Conservation (phyloP, 768 basidiomycete species). For the Pisolithus albus region DNA sequence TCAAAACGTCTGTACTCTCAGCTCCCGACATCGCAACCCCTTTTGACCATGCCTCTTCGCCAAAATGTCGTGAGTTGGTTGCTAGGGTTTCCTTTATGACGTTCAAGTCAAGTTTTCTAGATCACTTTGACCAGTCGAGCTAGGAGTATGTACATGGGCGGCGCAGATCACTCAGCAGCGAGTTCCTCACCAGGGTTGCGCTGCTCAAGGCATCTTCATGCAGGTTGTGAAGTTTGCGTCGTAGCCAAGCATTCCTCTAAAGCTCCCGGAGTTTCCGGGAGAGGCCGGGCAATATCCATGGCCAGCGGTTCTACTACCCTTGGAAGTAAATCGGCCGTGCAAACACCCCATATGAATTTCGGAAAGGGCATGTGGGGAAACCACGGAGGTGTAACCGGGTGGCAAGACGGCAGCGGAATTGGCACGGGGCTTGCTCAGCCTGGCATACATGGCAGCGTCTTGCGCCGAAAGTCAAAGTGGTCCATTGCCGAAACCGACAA, state of each 20-base stretch:
- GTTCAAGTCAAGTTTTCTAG: slow-evolving; percentile 3
- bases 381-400: slow-evolving; percentile 51
- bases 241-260: slow-evolving; percentile 41
- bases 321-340: slow-evolving; percentile 22
- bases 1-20: slow-evolving; percentile 4
- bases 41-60: slow-evolving; percentile 6
- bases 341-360: slow-evolving; percentile 14
- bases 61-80: slow-evolving; percentile 9
- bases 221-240: slow-evolving; percentile 72
- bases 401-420: slow-evolving; percentile 70
- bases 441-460: slow-evolving; percentile 47
- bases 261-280: slow-evolving; percentile 19
- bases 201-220: slow-evolving; percentile 68
- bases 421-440: slow-evolving; percentile 62
- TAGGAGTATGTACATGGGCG: slow-evolving; percentile 48
- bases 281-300: slow-evolving; percentile 9
- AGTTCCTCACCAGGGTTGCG: slow-evolving; percentile 58
- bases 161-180: slow-evolving; percentile 54
- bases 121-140: slow-evolving; percentile 34
- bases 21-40: slow-evolving; percentile 1
- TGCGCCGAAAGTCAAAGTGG: slow-evolving; percentile 44
- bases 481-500: slow-evolving; percentile 16
- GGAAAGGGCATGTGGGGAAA: slow-evolving; percentile 22
- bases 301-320: slow-evolving; percentile 8
- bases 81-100: not conserved